Conservation (phyloP, 2,329 filamentous ascomycete genomes). For the Drechslerella stenobrocha region DNA sequence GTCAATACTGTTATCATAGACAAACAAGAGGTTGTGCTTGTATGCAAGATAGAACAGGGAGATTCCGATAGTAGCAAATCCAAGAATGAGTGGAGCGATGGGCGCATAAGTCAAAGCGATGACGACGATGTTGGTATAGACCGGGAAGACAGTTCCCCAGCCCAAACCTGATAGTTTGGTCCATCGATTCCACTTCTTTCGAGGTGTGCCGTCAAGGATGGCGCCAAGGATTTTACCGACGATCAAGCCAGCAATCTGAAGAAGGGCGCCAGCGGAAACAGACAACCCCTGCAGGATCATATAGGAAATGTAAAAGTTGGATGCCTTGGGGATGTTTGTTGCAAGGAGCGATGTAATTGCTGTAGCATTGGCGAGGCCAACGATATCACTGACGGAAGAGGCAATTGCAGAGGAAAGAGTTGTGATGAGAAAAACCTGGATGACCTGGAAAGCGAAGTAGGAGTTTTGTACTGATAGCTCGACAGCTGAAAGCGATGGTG, state of each 20-base stretch:
- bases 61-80: slow-evolving; percentile 78
- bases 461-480: slow-evolving; percentile 88
- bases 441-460: slow-evolving; percentile 87
- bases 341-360: slow-evolving; percentile 69
- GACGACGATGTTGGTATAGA: slow-evolving; percentile 78
- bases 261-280: slow-evolving; percentile 72
- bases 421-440: slow-evolving; percentile 88
- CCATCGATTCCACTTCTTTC: slow-evolving; percentile 79
- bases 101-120: slow-evolving; percentile 83
- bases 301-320: slow-evolving; percentile 95
- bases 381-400: slow-evolving; percentile 64
- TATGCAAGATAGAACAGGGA: slow-evolving; percentile 83
- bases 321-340: slow-evolving; percentile 74
- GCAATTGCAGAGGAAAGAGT: slow-evolving; percentile 81
- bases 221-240: slow-evolving; percentile 74
- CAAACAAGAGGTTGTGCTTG: slow-evolving; percentile 87
- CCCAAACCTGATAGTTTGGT: slow-evolving; percentile 71
- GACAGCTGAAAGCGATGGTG: slow-evolving; percentile 75
- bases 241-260: slow-evolving; percentile 74
- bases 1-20: slow-evolving; percentile 78
- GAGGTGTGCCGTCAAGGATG: slow-evolving; percentile 74
- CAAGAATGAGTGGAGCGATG: slow-evolving; percentile 81
- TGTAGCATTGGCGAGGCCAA: slow-evolving; percentile 65
- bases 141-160: slow-evolving; percentile 81
- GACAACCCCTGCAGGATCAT: slow-evolving; percentile 89